These are phyloP conservation scores for Lyophyllum decastes DNA, from an alignment of 768 basidiomycete genomes.

Conservation along the genomic window DNA sequence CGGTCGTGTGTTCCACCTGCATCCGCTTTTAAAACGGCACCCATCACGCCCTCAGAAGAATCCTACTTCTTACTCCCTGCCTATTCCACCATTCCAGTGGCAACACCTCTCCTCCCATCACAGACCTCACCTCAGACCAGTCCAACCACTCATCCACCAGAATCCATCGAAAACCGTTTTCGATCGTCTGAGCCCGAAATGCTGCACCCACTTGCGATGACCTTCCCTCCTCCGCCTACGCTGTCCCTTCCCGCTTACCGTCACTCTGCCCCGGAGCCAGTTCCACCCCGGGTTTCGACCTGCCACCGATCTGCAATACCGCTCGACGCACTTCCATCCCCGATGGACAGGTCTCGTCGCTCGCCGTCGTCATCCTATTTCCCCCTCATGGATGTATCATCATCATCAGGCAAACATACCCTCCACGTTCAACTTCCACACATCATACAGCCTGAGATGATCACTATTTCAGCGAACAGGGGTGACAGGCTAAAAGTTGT, in stretches of 20 bases:
- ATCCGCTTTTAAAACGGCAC: conserved; percentile 11
- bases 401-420: conserved; percentile 40
- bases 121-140: conserved; percentile 4
- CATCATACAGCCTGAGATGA: conserved; percentile 58
- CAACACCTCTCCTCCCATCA: conserved; percentile 7
- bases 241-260: conserved; percentile 20
- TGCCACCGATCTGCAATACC: conserved; percentile 12
- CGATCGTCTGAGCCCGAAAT: conserved; percentile 15
- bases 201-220: conserved; percentile 29
- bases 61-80: conserved; percentile 16
- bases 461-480: conserved; percentile 60
- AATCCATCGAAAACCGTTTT: neutral
- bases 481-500: conserved; percentile 58
- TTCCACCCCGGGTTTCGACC: conserved; percentile 18
- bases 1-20: conserved; percentile 7
- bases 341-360: conserved; percentile 30
- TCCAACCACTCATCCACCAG: neutral
- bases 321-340: conserved; percentile 18
- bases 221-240: conserved; percentile 28
- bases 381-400: conserved; percentile 48
- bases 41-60: conserved; percentile 7
- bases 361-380: conserved; percentile 27
- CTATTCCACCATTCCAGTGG: conserved; percentile 10
- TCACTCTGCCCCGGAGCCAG: conserved; percentile 16
- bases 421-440: conserved; percentile 51